phyloP scores from a whole-genome alignment of 148 eudicot species.

The Oxyria digyna region DNA sequence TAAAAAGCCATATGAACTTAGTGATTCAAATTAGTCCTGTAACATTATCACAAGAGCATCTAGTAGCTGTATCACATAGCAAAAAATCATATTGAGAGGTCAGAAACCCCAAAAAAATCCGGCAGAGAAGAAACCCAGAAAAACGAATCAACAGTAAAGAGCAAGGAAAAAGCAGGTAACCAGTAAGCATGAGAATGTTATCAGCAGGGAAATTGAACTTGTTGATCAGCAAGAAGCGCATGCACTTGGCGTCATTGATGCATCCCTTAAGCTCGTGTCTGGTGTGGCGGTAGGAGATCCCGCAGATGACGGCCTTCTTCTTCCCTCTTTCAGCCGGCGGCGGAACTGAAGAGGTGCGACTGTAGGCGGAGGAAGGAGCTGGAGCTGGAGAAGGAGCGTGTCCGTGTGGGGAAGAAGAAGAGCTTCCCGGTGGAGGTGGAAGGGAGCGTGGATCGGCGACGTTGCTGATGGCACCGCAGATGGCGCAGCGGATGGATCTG shows the following conservation, averaged over 20 bases:
- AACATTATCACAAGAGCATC: background rate
- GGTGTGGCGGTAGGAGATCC: constrained; percentile 56
- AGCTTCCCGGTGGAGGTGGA: constrained; percentile 10
- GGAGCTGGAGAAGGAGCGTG: constrained; percentile 8
- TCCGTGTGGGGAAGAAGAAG: background rate
- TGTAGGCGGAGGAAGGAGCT: constrained; percentile 38
- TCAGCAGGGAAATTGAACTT: constrained; percentile 63
- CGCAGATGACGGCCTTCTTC: constrained; percentile 83
- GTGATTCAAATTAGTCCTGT: background rate
- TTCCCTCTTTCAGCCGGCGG: constrained; percentile 45
- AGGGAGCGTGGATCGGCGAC: constrained; percentile 43
- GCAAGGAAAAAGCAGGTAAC: constrained; percentile 18
- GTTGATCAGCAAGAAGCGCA: constrained; percentile 52
- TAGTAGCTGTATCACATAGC: background rate
- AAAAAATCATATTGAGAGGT: background rate
- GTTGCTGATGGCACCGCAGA: constrained; percentile 60
- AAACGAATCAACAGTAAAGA: background rate
- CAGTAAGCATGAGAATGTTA: constrained; percentile 81
- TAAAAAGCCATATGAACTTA: background rate
- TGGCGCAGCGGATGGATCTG: constrained; percentile 63
- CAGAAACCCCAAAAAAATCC: background rate
- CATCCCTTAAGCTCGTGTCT: constrained; percentile 85
- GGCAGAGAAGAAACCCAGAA: background rate
- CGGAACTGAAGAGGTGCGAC: constrained; percentile 40
- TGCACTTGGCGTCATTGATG: constrained; percentile 87